Evolutionary conservation across 2,329 filamentous ascomycete genomes (phyloP).

Genomic region (Exserohilum turcica): DNA sequence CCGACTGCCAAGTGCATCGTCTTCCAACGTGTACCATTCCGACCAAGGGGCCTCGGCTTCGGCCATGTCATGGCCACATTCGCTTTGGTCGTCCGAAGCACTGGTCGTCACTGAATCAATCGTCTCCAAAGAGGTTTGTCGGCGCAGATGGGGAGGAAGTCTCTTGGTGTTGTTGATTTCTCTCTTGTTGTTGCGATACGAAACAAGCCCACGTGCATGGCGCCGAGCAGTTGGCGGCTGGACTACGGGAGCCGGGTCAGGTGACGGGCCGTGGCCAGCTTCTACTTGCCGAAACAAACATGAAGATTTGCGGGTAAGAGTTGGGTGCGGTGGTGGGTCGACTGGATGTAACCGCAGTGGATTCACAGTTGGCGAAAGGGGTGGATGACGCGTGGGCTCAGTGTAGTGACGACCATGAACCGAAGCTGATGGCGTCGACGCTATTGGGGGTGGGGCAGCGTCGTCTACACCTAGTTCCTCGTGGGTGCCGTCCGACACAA

Average conservation of each 20-base stretch:
- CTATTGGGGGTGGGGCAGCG: conserved; percentile 25
- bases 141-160: conserved; percentile 26
- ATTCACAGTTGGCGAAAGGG: conserved; percentile 22
- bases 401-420: conserved; percentile 1
- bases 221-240: conserved; percentile 17
- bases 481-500: conserved; percentile 15
- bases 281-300: conserved; percentile 25
- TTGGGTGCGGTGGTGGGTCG: conserved; percentile 10
- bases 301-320: conserved; percentile 22
- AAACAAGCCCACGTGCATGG: conserved; percentile 21
- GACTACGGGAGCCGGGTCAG: conserved; percentile 14
- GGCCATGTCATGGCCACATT: conserved; percentile 23
- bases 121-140: conserved; percentile 40
- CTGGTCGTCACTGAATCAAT: conserved; percentile 39
- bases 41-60: conserved; percentile 20
- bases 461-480: conserved; percentile 25
- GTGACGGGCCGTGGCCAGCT: conserved; percentile 6
- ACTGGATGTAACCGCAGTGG: conserved; percentile 28
- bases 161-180: conserved; percentile 22
- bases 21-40: conserved; percentile 20
- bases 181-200: conserved; percentile 27
- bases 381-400: conserved; percentile 5
- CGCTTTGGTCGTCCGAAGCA: conserved; percentile 16
- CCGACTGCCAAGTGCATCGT: conserved; percentile 11
- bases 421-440: conserved; percentile 20